These are phyloP conservation scores for Grosmannia clavigera DNA, from an alignment of 2,329 filamentous ascomycete species.

Conservation along the genomic window DNA sequence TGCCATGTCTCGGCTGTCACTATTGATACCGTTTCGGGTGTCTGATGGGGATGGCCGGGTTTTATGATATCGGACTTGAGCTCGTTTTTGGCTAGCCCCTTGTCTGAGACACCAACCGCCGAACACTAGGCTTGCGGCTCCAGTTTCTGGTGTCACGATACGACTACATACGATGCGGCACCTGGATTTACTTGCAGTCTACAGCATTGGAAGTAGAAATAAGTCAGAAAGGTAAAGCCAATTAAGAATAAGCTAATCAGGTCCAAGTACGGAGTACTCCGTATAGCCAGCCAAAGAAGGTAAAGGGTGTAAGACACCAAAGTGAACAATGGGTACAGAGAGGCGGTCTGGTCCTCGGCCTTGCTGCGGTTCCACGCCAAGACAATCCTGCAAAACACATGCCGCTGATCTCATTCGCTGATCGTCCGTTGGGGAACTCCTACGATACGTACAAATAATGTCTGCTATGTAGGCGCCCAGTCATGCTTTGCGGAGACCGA, in stretches of 20 bases:
- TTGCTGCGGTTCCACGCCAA: too few relatives aligned
- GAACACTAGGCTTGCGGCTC: background rate
- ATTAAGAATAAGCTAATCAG: too few relatives aligned
- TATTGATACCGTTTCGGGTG: background rate
- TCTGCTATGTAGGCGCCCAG: too few relatives aligned
- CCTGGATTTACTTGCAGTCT: background rate
- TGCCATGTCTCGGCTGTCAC: background rate
- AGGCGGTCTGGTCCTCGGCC: too few relatives aligned
- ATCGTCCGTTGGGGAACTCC: background rate
- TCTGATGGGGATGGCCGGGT: background rate
- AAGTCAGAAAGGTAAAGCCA: background rate
- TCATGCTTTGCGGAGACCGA: background rate
- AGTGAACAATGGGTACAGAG: too few relatives aligned
- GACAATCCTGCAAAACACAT: background rate
- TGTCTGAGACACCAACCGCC: background rate
- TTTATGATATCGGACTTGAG: background rate
- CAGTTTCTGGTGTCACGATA: background rate
- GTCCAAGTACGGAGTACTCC: background rate
- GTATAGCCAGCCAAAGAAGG: too few relatives aligned
- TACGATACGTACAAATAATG: background rate
- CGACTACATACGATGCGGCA: background rate
- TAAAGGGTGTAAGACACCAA: too few relatives aligned
- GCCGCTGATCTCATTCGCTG: background rate
- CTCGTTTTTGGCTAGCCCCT: background rate
- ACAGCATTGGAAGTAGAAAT: background rate